phyloP scores from a whole-genome alignment of 768 basidiomycete species.

The Boletus patriciae region DNA sequence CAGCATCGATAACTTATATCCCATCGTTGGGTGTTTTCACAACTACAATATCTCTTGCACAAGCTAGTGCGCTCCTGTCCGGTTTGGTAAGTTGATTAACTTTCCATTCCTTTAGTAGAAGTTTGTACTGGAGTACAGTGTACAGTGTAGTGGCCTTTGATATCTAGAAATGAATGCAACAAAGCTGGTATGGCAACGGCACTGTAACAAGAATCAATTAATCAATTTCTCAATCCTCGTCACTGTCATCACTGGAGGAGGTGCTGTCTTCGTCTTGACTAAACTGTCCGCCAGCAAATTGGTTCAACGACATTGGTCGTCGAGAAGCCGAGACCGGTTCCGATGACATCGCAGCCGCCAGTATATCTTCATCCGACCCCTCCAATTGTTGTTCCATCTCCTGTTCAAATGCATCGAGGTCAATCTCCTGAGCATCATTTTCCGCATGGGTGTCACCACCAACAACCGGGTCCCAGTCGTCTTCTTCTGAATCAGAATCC shows the following conservation, averaged over 20 bases:
- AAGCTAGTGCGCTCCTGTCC: constrained; percentile 34
- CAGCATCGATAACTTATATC: constrained; percentile 20
- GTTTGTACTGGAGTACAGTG: constrained; percentile 4
- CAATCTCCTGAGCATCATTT: constrained; percentile 36
- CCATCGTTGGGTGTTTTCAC: constrained; percentile 6
- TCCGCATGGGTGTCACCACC: constrained; percentile 25
- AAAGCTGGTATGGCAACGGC: constrained; percentile 2
- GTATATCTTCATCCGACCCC: constrained; percentile 52
- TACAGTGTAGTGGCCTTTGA: constrained; percentile 1
- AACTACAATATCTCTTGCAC: constrained; percentile 22
- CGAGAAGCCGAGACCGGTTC: constrained; percentile 33
- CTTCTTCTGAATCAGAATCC: constrained; percentile 47
- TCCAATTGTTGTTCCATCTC: constrained; percentile 38
- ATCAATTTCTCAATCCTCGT: constrained; percentile 52
- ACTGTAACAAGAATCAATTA: constrained; percentile 27
- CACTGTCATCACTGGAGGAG: constrained; percentile 55
- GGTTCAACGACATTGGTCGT: constrained; percentile 51
- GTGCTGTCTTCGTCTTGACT: constrained; percentile 49
- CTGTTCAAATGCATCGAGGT: constrained; percentile 35
- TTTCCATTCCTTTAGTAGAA: not conserved
- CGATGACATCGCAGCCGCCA: constrained; percentile 42
- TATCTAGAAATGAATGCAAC: constrained; percentile 7
- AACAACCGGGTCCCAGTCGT: constrained; percentile 53
- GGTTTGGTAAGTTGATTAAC: constrained; percentile 25
- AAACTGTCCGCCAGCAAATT: constrained; percentile 44